Conservation (phyloP, 2,329 filamentous ascomycete species). For the Aspergillus calidoustus region DNA sequence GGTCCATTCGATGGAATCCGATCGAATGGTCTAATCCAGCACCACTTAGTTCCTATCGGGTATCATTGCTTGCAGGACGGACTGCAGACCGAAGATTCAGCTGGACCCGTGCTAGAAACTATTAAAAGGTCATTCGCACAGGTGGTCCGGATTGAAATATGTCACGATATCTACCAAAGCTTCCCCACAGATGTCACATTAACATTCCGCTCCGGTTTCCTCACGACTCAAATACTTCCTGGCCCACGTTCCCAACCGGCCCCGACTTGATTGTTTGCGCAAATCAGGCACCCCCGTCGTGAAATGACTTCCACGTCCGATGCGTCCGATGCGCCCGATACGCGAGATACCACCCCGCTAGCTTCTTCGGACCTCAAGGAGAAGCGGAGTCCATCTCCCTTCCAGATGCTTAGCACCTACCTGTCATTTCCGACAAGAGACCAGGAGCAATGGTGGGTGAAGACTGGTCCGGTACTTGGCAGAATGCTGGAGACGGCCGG, state of each 20-base stretch:
- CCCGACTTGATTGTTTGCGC: neutral
- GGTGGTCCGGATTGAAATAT: neutral
- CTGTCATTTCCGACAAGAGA: neutral
- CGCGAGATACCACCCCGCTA: neutral
- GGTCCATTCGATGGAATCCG: neutral
- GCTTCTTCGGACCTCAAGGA: neutral
- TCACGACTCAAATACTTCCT: neutral
- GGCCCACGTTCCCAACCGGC: neutral
- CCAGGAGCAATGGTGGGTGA: constrained; percentile 1
- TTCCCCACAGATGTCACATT: neutral
- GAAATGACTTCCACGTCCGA: neutral
- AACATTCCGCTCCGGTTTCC: neutral
- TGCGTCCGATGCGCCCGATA: neutral
- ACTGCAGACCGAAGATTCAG: neutral
- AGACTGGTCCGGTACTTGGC: neutral
- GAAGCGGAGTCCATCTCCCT: neutral
- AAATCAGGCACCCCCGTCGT: neutral
- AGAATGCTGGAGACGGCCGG: neutral
- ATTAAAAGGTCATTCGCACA: neutral
- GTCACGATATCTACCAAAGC: neutral
- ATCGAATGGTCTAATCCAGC: neutral
- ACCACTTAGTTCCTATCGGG: neutral
- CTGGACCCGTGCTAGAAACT: neutral
- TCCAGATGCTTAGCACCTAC: neutral
- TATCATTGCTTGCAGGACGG: neutral